Base-by-base conservation (phyloP, 257 asterid genomes). In the Cordia subcordata region DNA sequence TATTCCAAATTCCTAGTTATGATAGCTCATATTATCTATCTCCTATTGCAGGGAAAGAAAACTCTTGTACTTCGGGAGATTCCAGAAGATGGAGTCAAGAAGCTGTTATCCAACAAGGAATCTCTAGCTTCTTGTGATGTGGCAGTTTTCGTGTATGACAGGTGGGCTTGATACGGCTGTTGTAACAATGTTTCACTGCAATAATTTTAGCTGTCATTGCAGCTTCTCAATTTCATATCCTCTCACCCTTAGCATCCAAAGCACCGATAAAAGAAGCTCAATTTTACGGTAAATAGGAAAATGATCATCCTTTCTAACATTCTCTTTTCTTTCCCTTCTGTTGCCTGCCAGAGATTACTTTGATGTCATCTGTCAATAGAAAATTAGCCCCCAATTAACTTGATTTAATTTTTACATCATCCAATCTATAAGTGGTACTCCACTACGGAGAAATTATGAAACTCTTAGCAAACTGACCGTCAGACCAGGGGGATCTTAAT, bases 131-230 rank as follows among this genome's bases (percentile, higher is more conserved):
- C 81, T 66, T 88, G 93, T 67, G 96, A 88, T 77, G 88, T 88
- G 27, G 96, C 98, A 60, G 79, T 82, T 66, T 88, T 88, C 75
- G 94, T 86, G 68, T 91, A 91, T 72, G 95, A 91, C 79, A 85
- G 96, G 98, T 85, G 58, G 59, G 82, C 40, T 51, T 69, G 10
- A 66, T 38, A 27, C 4, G 51, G 0, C 47, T 14, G 32, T 40
- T 57, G 13, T 38, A 40, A 32, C 62, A 18, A 35, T n/a, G n/a
- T 45, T 45, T 45, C 13, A n/a, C 4, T 45, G 5, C 10, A 45
- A 5, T 14, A 18, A 10, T 14, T 10, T 13, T 45, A 12, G 13
- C 16, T 8, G 53, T 5, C 19, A 47, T 14, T 47, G 53, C 53
- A 14, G 21, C 18, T 47, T 17, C 53, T 8, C 19, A 19, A 18